Conservation (phyloP, 495 filamentous ascomycete genomes). For the Penicillium subrubescens region DNA sequence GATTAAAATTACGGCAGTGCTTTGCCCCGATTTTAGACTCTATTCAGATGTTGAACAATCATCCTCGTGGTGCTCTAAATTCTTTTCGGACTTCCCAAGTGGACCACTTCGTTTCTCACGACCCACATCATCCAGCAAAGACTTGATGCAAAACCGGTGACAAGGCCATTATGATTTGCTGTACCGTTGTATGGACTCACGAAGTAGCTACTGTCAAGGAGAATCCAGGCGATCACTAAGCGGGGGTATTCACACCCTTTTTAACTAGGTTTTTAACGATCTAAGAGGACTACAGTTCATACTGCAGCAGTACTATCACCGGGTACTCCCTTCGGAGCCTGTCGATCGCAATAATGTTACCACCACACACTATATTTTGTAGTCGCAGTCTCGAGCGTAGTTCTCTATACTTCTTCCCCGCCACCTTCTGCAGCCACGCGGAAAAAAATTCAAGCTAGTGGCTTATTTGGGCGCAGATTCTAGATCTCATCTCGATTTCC, state of each 20-base stretch:
- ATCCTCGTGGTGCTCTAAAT: background rate
- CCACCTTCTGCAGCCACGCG: background rate
- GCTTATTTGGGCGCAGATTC: background rate
- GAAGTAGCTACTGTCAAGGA: background rate
- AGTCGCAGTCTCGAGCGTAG: no score
- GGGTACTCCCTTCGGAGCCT: background rate
- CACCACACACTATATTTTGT: background rate
- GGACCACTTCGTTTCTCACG: background rate
- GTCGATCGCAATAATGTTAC: background rate
- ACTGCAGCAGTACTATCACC: background rate
- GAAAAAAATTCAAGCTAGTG: background rate
- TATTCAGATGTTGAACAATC: background rate
- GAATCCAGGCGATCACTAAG: background rate
- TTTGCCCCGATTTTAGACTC: background rate
- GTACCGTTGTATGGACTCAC: background rate
- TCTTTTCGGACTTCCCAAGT: background rate
- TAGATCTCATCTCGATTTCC: background rate
- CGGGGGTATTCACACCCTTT: no score
- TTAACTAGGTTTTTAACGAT: background rate
- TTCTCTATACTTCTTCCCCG: background rate
- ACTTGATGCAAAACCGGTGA: background rate
- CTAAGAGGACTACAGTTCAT: no score
- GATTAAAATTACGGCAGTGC: background rate
- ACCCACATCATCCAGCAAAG: background rate
- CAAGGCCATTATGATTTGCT: background rate